A percentile compares a stretch with the other conserved stretches of the same genome.
These are phyloP conservation scores for Phoma herbarum DNA, from an alignment of 2,329 filamentous ascomycete genomes.

Conservation along the genomic window DNA sequence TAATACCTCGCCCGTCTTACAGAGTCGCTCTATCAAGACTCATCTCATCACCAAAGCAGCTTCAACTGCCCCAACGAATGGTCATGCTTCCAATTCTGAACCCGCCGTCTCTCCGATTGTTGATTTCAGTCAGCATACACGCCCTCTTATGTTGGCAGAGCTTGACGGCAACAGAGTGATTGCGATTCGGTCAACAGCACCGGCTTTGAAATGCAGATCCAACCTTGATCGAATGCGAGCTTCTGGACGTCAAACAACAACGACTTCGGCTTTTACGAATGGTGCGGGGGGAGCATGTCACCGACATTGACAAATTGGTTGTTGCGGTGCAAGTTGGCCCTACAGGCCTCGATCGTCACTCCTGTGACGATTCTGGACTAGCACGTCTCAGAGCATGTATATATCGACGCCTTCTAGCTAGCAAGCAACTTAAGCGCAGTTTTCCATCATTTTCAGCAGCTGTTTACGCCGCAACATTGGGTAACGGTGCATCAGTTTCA, in stretches of 20 bases:
- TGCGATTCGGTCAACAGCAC: neutral
- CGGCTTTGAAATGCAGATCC: neutral
- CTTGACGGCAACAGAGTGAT: neutral
- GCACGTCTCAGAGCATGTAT: no score
- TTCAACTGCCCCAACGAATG: neutral
- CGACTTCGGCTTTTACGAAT: neutral
- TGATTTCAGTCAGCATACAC: neutral
- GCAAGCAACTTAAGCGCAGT: no score
- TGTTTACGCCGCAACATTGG: no score
- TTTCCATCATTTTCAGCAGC: no score
- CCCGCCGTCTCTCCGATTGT: neutral
- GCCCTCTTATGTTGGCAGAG: neutral
- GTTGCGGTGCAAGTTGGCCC: no score
- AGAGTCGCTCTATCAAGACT: neutral
- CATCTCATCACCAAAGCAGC: neutral
- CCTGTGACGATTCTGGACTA: no score
- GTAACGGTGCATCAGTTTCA: neutral
- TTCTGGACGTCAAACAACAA: neutral
- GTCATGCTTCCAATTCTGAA: neutral
- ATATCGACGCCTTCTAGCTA: no score
- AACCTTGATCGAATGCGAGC: neutral
- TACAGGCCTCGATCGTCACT: no score
- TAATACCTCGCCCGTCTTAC: neutral
- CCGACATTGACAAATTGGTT: neutral
- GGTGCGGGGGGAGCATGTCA: neutral